Percentiles rank a stretch among this genome's conserved stretches.
Evolutionary conservation across 441 rosid species (phyloP).

Genomic region (Sinapis alba): DNA sequence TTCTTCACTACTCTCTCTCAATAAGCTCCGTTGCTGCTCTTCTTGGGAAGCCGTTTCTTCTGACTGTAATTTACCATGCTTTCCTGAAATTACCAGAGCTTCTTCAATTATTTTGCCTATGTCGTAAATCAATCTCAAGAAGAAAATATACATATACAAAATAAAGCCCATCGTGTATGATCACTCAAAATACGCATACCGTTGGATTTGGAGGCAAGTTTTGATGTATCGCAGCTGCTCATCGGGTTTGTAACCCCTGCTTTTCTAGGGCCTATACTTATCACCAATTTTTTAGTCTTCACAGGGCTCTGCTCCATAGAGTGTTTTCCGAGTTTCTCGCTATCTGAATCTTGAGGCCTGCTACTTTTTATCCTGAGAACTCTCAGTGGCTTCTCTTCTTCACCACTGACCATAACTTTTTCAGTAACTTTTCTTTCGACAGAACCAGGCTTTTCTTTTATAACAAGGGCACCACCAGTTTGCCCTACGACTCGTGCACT

Average conservation of each 20-base stretch:
- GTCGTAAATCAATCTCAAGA: too few species aligned
- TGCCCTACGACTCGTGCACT: neutral
- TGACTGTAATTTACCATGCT: constrained; percentile 63
- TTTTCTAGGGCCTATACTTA: neutral
- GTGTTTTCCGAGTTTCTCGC: neutral
- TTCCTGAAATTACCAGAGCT: constrained; percentile 53
- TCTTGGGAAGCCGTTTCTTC: constrained; percentile 54
- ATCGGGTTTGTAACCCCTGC: neutral
- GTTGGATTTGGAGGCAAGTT: neutral
- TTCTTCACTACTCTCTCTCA: constrained; percentile 52
- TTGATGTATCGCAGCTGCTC: neutral
- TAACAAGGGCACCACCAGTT: neutral
- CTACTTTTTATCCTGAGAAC: neutral
- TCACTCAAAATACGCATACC: neutral
- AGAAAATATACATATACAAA: too few species aligned
- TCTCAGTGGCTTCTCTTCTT: neutral
- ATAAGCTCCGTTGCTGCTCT: constrained; percentile 39
- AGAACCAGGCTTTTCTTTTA: neutral
- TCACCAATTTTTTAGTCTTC: neutral
- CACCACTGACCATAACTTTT: neutral
- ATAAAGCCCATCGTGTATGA: too few species aligned
- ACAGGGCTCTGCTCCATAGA: neutral
- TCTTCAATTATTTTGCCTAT: constrained; percentile 8
- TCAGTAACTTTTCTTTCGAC: neutral
- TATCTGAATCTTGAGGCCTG: neutral